Evolutionary conservation across 2,329 filamentous ascomycete genomes (phyloP), one percentile per base, ranked within the genome.

Genomic region (Stylonectria norvegica): DNA sequence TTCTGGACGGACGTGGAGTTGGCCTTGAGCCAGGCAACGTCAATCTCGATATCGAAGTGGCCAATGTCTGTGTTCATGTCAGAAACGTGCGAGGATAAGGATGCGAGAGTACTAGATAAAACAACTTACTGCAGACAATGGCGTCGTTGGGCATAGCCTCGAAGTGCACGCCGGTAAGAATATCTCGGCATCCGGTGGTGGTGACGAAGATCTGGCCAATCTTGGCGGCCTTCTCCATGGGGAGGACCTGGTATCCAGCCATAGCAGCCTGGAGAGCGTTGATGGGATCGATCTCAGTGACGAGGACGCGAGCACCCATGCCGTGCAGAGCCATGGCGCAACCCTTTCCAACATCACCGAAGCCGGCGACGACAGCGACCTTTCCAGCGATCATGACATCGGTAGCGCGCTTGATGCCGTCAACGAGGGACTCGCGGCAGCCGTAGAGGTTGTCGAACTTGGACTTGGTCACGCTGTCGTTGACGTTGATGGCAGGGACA

Each of bases 391-490:
- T 91, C 93, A 98, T 98, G 73, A 97, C 93, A 78, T 98, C 91
- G 71, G 93, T 98, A 61, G 93, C 91, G 77, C 91, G 91, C 87
- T 97, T 98, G 84, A 98, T 97, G 70, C 93, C 93, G 71, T 98
- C 93, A 64, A 98, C 84, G 61, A 98, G 86, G 52, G 91, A 96
- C 79, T 97, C 93, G 69, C 89, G 85, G 89, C 93, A 97, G 66
- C 93, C 91, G 82, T 97, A 98, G 56, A 97, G 77, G 85, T 98
- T 98, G 83, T 97, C 93, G 70, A 98, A 98, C 83, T 98, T 98
- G 75, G 89, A 95, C 85, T 97, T 98, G 73, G 93, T 98, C 67
- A 98, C 91, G 45, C 86, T 90, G 83, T 98, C 91, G 78, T 98
- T 97, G 80, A 98, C 91, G 73, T 98, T 98, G 84, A 97, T 89